phyloP scores from a whole-genome alignment of 2,329 filamentous ascomycete species.

The Amauroascus niger region DNA sequence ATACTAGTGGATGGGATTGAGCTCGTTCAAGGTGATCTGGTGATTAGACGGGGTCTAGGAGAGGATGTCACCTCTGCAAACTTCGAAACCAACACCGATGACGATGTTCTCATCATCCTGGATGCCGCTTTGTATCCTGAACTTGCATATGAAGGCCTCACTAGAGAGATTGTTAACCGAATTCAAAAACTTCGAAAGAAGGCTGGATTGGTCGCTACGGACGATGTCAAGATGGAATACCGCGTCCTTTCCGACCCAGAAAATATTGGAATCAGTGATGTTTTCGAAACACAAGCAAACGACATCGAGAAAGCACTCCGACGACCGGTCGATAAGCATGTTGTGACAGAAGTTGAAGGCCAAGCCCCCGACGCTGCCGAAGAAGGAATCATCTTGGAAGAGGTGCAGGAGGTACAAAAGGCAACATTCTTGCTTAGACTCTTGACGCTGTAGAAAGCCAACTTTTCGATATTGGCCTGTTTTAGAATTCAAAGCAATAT shows the following conservation, averaged over 20 bases:
- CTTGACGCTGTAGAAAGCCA: constrained; percentile 53
- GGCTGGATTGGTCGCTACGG: constrained; percentile 78
- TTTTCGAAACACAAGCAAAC: constrained; percentile 57
- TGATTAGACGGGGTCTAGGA: constrained; percentile 68
- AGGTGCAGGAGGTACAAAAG: constrained; percentile 78
- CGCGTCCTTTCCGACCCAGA: constrained; percentile 69
- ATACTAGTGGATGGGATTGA: constrained; percentile 79
- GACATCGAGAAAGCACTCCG: constrained; percentile 69
- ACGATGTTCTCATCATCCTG: constrained; percentile 85
- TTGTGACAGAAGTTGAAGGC: constrained; percentile 51
- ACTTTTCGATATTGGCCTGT: constrained; percentile 28
- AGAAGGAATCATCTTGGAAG: constrained; percentile 60
- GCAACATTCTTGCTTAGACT: constrained; percentile 69
- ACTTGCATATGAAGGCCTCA: constrained; percentile 77
- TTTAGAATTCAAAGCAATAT: constrained; percentile 11
- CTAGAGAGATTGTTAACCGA: constrained; percentile 83
- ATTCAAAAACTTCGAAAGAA: constrained; percentile 91
- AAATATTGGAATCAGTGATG: constrained; percentile 58
- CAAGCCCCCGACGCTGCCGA: constrained; percentile 45
- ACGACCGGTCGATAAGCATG: constrained; percentile 63
- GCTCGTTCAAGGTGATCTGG: constrained; percentile 70
- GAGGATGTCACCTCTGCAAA: constrained; percentile 61
- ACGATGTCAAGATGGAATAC: constrained; percentile 95
- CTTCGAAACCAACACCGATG: constrained; percentile 78
- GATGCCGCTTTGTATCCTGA: constrained; percentile 74